These are phyloP conservation scores for Podila minutissima DNA, from an alignment of 192 early-diverging fungal species.

Conservation along the genomic window DNA sequence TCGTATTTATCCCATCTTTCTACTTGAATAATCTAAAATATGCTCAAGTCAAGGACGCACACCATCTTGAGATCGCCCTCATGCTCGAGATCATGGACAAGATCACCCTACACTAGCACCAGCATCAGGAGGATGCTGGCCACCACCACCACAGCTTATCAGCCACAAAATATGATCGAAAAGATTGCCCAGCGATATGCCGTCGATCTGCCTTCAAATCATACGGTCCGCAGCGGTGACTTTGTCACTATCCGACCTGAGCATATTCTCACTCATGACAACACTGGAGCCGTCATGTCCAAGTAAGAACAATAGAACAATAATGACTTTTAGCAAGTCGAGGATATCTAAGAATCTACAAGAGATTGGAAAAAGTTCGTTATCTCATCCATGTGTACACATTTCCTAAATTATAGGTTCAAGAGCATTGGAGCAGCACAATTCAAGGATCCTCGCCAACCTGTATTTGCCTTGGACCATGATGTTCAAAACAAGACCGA, in stretches of 20 bases:
- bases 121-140: conserved; percentile 40
- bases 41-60: conserved; percentile 19
- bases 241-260: conserved; percentile 94
- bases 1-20: not conserved
- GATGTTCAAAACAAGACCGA: conserved; percentile 97
- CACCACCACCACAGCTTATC: conserved; percentile 25
- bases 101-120: not conserved
- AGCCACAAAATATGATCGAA: conserved; percentile 89
- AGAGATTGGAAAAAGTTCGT: not conserved
- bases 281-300: conserved; percentile 92
- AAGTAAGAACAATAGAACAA: conserved; percentile 65
- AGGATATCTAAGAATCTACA: not conserved
- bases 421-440: conserved; percentile 88
- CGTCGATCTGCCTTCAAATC: conserved; percentile 72
- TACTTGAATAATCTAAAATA: not conserved
- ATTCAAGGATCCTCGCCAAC: conserved; percentile 81
- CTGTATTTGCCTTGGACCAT: conserved; percentile 97
- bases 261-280: conserved; percentile 97
- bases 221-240: conserved; percentile 86
- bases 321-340: not conserved
- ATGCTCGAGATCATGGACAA: not conserved
- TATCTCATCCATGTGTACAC: not conserved
- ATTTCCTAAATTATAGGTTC: conserved; percentile 65
- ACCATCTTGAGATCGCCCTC: conserved; percentile 9
- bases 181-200: conserved; percentile 96